Percentiles rank a stretch among this genome's conserved stretches.
phyloP scores from a whole-genome alignment of 257 asterid species.

The Ligustrum vulgare region DNA sequence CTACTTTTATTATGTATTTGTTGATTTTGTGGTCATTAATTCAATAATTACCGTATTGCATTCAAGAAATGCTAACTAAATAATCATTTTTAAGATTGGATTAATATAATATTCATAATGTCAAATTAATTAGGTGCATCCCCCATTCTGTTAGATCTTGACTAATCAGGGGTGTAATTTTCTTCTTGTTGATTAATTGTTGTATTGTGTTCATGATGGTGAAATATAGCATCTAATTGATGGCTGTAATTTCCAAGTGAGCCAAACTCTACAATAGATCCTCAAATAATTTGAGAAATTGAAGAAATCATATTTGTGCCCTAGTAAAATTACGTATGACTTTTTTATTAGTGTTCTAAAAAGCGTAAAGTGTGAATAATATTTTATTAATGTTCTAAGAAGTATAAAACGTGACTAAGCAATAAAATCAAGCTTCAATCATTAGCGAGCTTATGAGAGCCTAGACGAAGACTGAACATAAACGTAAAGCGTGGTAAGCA shows the following conservation, averaged over 20 bases:
- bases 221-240: background rate
- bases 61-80: conserved; percentile 1
- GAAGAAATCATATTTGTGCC: background rate
- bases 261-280: background rate
- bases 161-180: background rate
- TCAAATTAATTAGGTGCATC: background rate
- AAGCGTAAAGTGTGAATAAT: too few species aligned
- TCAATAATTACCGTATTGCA: background rate
- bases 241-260: background rate
- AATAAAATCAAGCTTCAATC: too few species aligned
- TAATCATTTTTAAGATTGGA: background rate
- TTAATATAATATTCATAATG: background rate
- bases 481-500: too few species aligned
- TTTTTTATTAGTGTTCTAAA: too few species aligned
- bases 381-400: too few species aligned
- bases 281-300: background rate
- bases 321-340: too few species aligned
- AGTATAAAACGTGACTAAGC: too few species aligned
- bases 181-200: background rate
- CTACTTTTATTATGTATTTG: background rate
- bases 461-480: too few species aligned
- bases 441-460: too few species aligned
- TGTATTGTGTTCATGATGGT: background rate
- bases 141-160: background rate
- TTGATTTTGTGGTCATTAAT: background rate